Base-by-base conservation (phyloP, 1,284 basidiomycete genomes). In the Melampsora larici-populina region DNA sequence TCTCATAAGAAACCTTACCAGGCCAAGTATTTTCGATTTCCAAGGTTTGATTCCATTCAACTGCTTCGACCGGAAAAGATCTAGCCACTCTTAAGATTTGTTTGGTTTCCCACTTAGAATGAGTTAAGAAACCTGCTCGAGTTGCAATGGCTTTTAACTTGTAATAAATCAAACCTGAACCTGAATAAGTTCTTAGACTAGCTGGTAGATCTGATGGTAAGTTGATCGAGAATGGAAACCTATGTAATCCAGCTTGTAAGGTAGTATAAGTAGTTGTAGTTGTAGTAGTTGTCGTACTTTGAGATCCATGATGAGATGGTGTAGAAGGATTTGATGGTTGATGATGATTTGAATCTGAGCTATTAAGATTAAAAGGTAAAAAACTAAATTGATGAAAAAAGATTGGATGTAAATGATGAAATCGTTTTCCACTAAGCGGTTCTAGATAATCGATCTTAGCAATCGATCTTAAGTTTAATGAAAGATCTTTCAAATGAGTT, bases 11-110 rank as follows among this genome's bases (percentile, higher is more conserved):
- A 79, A 83, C 80, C 71, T 79, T 97, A 55, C 91, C 91, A 0
- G 94, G 94, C 94, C 94, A 97, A 17, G 93, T 94, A 84, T 95
- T 96, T 84, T 96, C 93, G 72, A 87, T 86, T 84, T 97, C 94
- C 78, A 96, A 88, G 1, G 93, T 94, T 84, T 97, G 94, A 82
- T 93, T 94, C 86, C 93, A 97, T 84, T 97, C 94, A 81, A 96
- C 88, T 0, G 94, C 91, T 80, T 95, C 93, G 2, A 88, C 84
- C 6, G 89, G 87, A 81, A 93, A 91, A 2, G 90, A 89, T 77
- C 93, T 89, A 67, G 91, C 81, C 79, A 97, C 86, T 79, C 87
- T 86, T 77, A 97, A 88, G 15, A 89, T 88, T 65, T 86, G 85
- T 67, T 86, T 85, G 1, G 89, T 86, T 72, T 90, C 88, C 75